Conservation (phyloP, 331 rosid genomes). For the Phaseolus coccineus region DNA sequence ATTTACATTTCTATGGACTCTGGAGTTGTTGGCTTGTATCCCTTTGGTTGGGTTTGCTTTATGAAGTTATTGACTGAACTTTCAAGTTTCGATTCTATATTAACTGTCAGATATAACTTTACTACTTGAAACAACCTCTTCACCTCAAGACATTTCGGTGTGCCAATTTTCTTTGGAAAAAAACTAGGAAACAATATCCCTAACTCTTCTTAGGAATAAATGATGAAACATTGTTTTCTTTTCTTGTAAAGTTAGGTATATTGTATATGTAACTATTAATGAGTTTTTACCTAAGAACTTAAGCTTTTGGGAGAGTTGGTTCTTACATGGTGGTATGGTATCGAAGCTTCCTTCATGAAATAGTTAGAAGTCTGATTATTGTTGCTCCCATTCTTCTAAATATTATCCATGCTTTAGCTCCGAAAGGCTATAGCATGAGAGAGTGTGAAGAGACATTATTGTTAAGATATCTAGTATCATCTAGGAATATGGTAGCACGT, state of each 20-base stretch:
- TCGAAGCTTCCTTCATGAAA: background rate
- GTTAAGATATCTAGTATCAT: background rate
- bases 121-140: background rate
- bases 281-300: background rate
- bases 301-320: background rate
- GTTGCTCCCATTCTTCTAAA: constrained; percentile 1
- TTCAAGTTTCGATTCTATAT: constrained; percentile 4
- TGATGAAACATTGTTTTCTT: background rate
- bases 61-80: constrained; percentile 8
- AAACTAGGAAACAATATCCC: background rate
- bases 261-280: background rate
- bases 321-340: background rate
- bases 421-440: background rate
- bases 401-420: background rate
- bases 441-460: background rate
- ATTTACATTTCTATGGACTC: constrained; percentile 27
- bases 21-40: background rate
- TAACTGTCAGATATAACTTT: background rate
- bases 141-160: constrained; percentile 5
- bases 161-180: no score
- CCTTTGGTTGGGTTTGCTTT: constrained; percentile 16
- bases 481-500: background rate
- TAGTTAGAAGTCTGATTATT: background rate
- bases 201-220: background rate
- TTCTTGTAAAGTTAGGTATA: background rate